These are phyloP conservation scores for Tagetes erecta DNA, from an alignment of 129 eudicot species.

Conservation along the genomic window DNA sequence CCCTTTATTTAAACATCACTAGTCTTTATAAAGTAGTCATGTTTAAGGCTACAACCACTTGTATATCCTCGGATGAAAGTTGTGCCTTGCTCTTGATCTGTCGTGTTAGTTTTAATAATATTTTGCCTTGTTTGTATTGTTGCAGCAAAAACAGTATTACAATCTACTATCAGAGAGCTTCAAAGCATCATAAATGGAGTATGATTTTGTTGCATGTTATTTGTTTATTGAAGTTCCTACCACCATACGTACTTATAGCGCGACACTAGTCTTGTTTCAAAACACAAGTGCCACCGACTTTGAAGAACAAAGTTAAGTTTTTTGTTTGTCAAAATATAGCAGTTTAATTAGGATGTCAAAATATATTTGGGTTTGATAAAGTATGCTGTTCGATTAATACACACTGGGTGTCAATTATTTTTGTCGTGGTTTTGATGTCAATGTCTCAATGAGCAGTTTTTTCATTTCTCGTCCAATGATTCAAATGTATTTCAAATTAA, in stretches of 20 bases:
- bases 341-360: no score
- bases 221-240: background rate
- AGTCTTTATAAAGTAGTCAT: background rate
- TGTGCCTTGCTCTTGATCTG: background rate
- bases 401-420: no score
- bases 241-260: background rate
- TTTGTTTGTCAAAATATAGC: no score
- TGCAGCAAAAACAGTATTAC: conserved; percentile 72
- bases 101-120: background rate
- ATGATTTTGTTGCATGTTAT: background rate
- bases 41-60: background rate
- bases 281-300: background rate
- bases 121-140: conserved; percentile 18
- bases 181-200: conserved; percentile 32
- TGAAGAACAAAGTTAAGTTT: background rate
- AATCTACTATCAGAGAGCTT: conserved; percentile 46
- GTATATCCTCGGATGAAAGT: background rate
- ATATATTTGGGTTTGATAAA: no score
- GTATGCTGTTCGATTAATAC: no score
- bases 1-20: background rate
- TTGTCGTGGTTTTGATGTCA: no score
- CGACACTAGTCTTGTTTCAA: background rate
- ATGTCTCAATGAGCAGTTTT: no score
- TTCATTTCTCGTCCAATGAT: no score
- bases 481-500: no score